A percentile compares a stretch with the other conserved stretches of the same genome.
phyloP scores from a whole-genome alignment of 2,329 filamentous ascomycete species.

The Acarospora socialis region DNA sequence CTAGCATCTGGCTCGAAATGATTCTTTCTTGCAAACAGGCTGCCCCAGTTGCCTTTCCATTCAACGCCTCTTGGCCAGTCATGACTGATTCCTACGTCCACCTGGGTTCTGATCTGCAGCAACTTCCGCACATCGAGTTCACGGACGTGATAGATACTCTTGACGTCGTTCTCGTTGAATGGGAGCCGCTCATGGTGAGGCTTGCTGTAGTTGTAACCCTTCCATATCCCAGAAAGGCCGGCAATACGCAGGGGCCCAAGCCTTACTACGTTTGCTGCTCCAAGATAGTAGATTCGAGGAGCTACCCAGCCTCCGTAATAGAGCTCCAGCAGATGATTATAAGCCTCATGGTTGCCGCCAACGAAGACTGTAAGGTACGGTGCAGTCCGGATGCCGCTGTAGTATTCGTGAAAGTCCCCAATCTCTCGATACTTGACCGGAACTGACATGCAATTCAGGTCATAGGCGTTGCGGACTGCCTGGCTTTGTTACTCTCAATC shows the following conservation, averaged over 20 bases:
- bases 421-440: slow-evolving; percentile 76
- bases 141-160: slow-evolving; percentile 75
- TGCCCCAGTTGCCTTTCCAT: slow-evolving; percentile 53
- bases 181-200: slow-evolving; percentile 75
- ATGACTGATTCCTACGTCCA: slow-evolving; percentile 85
- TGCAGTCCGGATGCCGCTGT: slow-evolving; percentile 60
- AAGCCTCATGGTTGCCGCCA: slow-evolving; percentile 89
- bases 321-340: slow-evolving; percentile 77
- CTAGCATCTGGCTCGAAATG: slow-evolving; percentile 63
- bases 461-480: slow-evolving; percentile 76
- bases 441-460: slow-evolving; percentile 79
- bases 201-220: slow-evolving; percentile 73
- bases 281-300: slow-evolving; percentile 93
- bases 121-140: slow-evolving; percentile 87
- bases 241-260: slow-evolving; percentile 77
- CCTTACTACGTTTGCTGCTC: slow-evolving; percentile 76
- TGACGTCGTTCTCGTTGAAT: slow-evolving; percentile 62
- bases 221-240: slow-evolving; percentile 89
- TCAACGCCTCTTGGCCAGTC: slow-evolving; percentile 88
- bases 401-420: slow-evolving; percentile 90
- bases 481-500: slow-evolving; percentile 23
- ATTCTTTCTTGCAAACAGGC: slow-evolving; percentile 59
- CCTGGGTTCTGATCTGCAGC: slow-evolving; percentile 66
- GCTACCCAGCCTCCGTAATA: slow-evolving; percentile 97
- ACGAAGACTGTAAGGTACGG: slow-evolving; percentile 88